phyloP scores from a whole-genome alignment of 768 basidiomycete species.

The Boletus coccyginus region DNA sequence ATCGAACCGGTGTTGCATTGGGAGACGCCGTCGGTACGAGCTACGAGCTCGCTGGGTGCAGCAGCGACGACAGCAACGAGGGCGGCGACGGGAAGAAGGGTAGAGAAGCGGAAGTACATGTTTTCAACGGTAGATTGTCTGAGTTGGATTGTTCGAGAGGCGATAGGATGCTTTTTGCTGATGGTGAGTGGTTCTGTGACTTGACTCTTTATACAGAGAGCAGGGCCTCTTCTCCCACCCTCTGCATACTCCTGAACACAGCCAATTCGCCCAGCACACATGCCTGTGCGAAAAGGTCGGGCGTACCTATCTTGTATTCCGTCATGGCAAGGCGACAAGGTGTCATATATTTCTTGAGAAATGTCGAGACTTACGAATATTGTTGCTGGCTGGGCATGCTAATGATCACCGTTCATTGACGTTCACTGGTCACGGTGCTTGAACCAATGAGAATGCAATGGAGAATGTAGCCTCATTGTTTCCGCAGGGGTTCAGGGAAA shows the following conservation, averaged over 20 bases:
- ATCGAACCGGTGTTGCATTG: no score
- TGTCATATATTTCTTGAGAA: not conserved
- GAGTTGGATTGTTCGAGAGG: not conserved
- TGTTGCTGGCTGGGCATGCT: not conserved
- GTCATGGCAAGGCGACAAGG: not conserved
- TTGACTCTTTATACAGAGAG: constrained; percentile 9
- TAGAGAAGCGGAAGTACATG: no score
- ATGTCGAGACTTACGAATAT: not conserved
- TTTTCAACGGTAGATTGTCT: no score
- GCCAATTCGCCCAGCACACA: not conserved
- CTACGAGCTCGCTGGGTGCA: no score
- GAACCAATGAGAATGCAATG: not conserved
- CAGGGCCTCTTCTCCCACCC: no score
- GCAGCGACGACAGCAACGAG: no score
- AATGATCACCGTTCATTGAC: not conserved
- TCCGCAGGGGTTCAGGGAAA: not conserved
- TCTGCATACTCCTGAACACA: not conserved
- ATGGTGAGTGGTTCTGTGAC: not conserved
- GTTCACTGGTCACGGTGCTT: not conserved
- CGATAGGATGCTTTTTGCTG: not conserved
- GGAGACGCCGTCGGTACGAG: no score
- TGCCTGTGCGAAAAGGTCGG: not conserved
- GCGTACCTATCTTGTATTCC: not conserved
- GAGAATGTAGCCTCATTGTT: not conserved
- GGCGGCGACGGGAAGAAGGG: no score